Evolutionary conservation across 2,329 filamentous ascomycete species (phyloP).

Genomic region (Dactylellina leptospora): DNA sequence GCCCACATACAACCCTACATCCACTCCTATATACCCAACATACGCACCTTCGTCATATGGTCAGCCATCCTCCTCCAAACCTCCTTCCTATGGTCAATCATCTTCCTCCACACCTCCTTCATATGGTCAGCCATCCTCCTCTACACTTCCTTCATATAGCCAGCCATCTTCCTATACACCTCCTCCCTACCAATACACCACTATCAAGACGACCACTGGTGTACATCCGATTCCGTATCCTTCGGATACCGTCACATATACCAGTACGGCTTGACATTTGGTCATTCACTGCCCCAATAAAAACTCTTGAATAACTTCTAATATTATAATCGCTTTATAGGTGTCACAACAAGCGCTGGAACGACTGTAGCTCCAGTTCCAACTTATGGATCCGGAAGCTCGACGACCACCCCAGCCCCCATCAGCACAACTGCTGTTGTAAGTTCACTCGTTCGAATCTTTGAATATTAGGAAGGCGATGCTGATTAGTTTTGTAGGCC

Average conservation of each 20-base stretch:
- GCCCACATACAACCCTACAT: slow-evolving; percentile 10
- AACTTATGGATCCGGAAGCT: slow-evolving; percentile 22
- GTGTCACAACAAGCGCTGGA: slow-evolving; percentile 1
- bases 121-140: slow-evolving; percentile 9
- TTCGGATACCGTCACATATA: slow-evolving; percentile 24
- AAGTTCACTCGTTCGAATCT: slow-evolving; percentile 1
- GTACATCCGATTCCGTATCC: slow-evolving; percentile 9
- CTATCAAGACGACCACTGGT: slow-evolving; percentile 38
- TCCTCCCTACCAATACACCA: slow-evolving; percentile 31
- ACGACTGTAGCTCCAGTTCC: slow-evolving; percentile 14
- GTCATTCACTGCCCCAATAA: neutral
- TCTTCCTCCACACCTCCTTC: slow-evolving; percentile 18
- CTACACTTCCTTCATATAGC: no score
- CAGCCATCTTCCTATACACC: slow-evolving; percentile 27
- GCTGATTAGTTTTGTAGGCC: slow-evolving; percentile 14
- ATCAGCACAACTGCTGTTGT: slow-evolving; percentile 34
- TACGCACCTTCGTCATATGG: slow-evolving; percentile 22
- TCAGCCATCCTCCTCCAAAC: no score
- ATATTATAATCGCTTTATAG: neutral
- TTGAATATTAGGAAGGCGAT: neutral
- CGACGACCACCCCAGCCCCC: no score
- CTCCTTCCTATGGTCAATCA: no score
- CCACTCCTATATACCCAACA: slow-evolving; percentile 28
- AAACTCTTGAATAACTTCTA: slow-evolving; percentile 6
- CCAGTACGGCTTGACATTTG: slow-evolving; percentile 34